A percentile compares a stretch with the other conserved stretches of the same genome.
Evolutionary conservation across 345 rosid species (phyloP).

Genomic region (Cardamine chenopodiifolia): DNA sequence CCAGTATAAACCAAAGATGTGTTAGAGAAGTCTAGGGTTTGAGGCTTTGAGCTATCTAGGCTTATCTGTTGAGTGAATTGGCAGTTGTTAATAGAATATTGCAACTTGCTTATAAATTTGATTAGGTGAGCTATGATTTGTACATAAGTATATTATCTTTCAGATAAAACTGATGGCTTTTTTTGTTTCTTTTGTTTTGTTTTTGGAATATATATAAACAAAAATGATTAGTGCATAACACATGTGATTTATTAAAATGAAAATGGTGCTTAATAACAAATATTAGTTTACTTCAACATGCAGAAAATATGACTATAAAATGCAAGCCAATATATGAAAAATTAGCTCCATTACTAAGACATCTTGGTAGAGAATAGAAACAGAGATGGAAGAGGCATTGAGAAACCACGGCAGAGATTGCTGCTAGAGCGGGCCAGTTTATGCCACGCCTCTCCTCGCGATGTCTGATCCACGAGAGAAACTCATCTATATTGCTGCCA

Average conservation of each 20-base stretch:
- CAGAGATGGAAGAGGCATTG: not conserved
- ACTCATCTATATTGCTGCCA: conserved; percentile 75
- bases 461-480: conserved; percentile 81
- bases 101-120: too few species aligned
- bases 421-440: conserved; percentile 76
- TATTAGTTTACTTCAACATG: not conserved
- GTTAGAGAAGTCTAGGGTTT: too few species aligned
- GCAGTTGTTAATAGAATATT: too few species aligned
- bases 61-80: too few species aligned
- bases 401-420: conserved; percentile 37
- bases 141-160: not conserved
- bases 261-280: not conserved
- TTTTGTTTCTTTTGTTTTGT: not conserved
- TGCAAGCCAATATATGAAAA: not conserved
- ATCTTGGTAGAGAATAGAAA: not conserved
- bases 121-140: too few species aligned
- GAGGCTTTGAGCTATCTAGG: too few species aligned
- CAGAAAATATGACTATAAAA: not conserved
- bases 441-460: conserved; percentile 79
- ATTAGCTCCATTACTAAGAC: conserved; percentile 7
- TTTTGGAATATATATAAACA: not conserved
- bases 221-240: not conserved
- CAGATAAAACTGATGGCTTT: not conserved
- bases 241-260: not conserved
- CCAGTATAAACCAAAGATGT: not conserved